phyloP scores from a whole-genome alignment of 2,329 filamentous ascomycete species.

The Fusarium chlamydosporum region DNA sequence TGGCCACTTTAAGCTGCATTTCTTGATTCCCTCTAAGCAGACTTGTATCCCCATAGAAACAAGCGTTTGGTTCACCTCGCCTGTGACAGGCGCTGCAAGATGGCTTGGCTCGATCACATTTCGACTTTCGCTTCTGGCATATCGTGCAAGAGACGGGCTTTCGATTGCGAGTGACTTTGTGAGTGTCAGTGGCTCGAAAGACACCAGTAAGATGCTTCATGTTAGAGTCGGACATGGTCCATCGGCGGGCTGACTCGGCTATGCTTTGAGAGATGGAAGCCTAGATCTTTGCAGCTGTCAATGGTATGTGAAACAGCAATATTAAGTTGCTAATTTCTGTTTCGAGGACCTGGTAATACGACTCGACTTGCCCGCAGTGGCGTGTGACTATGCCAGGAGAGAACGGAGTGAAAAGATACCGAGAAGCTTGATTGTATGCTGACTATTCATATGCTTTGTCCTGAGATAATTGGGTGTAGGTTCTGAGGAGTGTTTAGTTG shows the following conservation, averaged over 20 bases:
- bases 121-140: slow-evolving; percentile 61
- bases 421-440: not conserved
- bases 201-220: slow-evolving; percentile 52
- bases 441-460: not conserved
- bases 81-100: slow-evolving; percentile 58
- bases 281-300: not conserved
- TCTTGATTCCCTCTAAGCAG: slow-evolving; percentile 50
- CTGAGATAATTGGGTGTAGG: not conserved
- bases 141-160: slow-evolving; percentile 59
- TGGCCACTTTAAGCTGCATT: slow-evolving; percentile 58
- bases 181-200: slow-evolving; percentile 56
- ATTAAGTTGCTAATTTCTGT: not conserved
- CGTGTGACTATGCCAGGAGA: not conserved
- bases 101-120: slow-evolving; percentile 59
- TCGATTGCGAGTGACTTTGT: slow-evolving; percentile 58
- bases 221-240: slow-evolving; percentile 45
- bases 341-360: not conserved
- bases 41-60: slow-evolving; percentile 52
- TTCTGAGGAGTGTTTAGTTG: not conserved
- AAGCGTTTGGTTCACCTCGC: slow-evolving; percentile 55
- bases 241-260: not conserved
- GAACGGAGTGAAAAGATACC: not conserved
- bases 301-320: not conserved
- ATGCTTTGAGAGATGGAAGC: not conserved
- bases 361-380: not conserved